Evolutionary conservation across 2,329 filamentous ascomycete species (phyloP).

Genomic region (Aureobasidium subglaciale): DNA sequence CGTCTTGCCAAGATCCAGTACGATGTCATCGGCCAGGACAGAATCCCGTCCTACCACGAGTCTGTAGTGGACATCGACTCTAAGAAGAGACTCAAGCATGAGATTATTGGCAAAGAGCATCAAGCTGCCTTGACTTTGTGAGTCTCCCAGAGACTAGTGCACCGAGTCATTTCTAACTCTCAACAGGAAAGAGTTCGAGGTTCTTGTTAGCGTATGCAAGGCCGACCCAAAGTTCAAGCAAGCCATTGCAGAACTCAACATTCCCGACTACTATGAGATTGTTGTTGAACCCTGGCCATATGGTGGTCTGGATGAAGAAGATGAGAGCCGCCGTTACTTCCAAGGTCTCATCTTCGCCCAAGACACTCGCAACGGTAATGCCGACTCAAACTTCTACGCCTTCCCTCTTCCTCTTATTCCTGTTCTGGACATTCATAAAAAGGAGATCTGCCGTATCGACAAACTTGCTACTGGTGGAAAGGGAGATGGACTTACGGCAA

Average conservation of each 20-base stretch:
- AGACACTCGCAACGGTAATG: conserved; percentile 37
- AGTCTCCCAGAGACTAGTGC: not conserved
- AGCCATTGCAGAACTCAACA: conserved; percentile 24
- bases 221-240: conserved; percentile 33
- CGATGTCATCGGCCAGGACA: conserved; percentile 47
- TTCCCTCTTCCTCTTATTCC: conserved; percentile 28
- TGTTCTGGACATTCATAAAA: conserved; percentile 27
- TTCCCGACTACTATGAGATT: conserved; percentile 25
- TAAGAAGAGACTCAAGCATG: conserved; percentile 22
- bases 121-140: conserved; percentile 25
- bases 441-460: conserved; percentile 31
- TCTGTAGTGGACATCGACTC: conserved; percentile 34
- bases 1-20: conserved; percentile 50
- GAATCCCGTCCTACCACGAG: conserved; percentile 49
- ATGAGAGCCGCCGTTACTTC: conserved; percentile 25
- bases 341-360: conserved; percentile 27
- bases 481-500: conserved; percentile 27
- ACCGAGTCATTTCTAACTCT: not conserved
- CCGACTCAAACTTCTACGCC: conserved; percentile 28
- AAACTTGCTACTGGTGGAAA: conserved; percentile 26
- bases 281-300: conserved; percentile 29
- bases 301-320: conserved; percentile 24
- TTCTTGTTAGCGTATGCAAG: conserved; percentile 43
- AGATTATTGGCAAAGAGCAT: conserved; percentile 24
- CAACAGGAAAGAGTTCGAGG: conserved; percentile 37